Evolutionary conservation across 2,329 filamentous ascomycete genomes (phyloP), one percentile per base, ranked within the genome.

Genomic region (Stagonosporopsis rhizophila): DNA sequence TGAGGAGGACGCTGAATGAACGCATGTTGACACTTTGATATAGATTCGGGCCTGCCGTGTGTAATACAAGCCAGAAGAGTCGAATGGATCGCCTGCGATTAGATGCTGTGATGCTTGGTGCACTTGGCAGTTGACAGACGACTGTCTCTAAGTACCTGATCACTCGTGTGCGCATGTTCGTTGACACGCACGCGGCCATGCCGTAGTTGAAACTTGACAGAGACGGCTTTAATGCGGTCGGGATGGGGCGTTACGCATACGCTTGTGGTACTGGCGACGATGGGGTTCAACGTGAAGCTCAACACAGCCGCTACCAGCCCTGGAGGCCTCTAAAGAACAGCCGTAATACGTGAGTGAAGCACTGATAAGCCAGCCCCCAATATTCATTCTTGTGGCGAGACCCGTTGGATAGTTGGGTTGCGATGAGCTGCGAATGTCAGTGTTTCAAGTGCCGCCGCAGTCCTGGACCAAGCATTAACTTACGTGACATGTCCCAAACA

Each of bases 371-470:
- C 8, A 30, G 41, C 35, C 37, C 30, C 23, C 9, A 17, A 17
- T 44, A 5, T 14, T 17, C 19, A 38, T 14, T 46, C 28, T 45
- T 20, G 12, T 45, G n/a, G 27, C 20, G 14, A 50, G 53, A 38
- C 28, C 27, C 34, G 28, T 49, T 12, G 30, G 28, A 42, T 45
- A 51, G 44, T 34, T 34, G 22, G 34, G 44, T 27, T n/a, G 28
- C 27, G 27, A 34, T 20, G 22, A 25, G 27, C 17, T 58, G 60
- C 37, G 56, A 37, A 46, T 64, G 61, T 66, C 61, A 60, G 53
- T 58, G 68, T 70, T 69, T 70, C 66, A 68, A 27, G 42, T 51
- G 44, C 25, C 42, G 42, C 52, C 28, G 44, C 41, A 56, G 44
- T 60, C 48, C 59, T 56, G 38, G 52, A 32, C 54, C 44, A 63